A percentile compares a stretch with the other conserved stretches of the same genome.
Conservation (phyloP, 345 rosid species). For the Pelargonium nanum region DNA sequence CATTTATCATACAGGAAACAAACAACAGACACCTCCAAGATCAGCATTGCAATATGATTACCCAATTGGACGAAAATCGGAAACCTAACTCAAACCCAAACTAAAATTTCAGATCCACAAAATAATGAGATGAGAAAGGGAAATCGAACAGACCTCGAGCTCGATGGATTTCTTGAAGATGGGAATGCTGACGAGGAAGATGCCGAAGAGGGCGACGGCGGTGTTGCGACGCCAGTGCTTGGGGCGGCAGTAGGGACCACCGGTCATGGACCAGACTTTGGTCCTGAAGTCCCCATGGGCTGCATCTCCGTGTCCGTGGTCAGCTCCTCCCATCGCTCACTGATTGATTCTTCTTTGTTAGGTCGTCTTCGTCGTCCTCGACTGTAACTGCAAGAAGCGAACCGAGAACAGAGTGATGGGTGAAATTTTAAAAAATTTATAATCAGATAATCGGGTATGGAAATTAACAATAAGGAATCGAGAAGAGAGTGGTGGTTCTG, state of each 20-base stretch:
- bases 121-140: not conserved
- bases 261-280: conserved; percentile 92
- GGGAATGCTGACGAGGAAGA: conserved; percentile 80
- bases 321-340: conserved; percentile 52
- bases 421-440: too few species aligned
- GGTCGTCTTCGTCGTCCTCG: not conserved
- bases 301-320: conserved; percentile 66
- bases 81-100: not conserved
- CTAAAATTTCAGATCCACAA: not conserved
- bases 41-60: not conserved
- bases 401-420: too few species aligned
- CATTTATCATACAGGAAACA: not conserved
- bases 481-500: too few species aligned
- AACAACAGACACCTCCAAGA: not conserved
- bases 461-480: too few species aligned
- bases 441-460: too few species aligned
- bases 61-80: not conserved
- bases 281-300: conserved; percentile 72
- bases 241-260: conserved; percentile 93
- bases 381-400: not conserved
- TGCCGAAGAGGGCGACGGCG: conserved; percentile 82
- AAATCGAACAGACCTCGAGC: conserved; percentile 55
- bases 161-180: conserved; percentile 85
- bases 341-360: not conserved
- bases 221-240: conserved; percentile 98